These are phyloP conservation scores for Fusarium phyllophilum DNA, from an alignment of 2,329 filamentous ascomycete species.

Conservation along the genomic window DNA sequence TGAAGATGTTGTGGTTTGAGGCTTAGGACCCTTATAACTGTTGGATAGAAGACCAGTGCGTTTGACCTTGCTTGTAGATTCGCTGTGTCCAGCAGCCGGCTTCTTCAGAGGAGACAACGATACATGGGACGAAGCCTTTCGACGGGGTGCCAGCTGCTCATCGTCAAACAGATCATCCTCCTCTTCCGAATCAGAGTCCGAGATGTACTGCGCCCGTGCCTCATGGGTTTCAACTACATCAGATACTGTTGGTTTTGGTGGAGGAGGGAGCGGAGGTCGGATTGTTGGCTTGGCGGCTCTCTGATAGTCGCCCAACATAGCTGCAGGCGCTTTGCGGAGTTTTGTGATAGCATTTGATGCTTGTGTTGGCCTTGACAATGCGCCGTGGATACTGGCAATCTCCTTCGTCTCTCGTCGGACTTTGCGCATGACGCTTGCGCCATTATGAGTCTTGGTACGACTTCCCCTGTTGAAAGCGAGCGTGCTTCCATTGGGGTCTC, in stretches of 20 bases:
- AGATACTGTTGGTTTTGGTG: constrained; percentile 31
- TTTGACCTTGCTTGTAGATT: constrained; percentile 11
- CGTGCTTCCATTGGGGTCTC: constrained; percentile 45
- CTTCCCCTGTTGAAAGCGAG: constrained; percentile 60
- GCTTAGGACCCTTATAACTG: constrained; percentile 39
- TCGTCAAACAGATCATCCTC: constrained; percentile 40
- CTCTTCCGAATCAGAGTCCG: constrained; percentile 51
- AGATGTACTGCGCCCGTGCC: constrained; percentile 52
- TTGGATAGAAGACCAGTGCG: constrained; percentile 44
- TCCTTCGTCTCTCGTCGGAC: constrained; percentile 67
- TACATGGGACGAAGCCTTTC: constrained; percentile 12
- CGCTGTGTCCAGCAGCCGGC: neutral
- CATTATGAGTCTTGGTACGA: constrained; percentile 62
- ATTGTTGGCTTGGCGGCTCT: constrained; percentile 54
- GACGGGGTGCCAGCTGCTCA: constrained; percentile 21
- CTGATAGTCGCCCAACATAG: constrained; percentile 64
- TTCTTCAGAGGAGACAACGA: constrained; percentile 39
- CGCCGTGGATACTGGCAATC: constrained; percentile 59
- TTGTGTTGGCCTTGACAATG: constrained; percentile 51
- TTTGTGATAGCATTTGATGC: constrained; percentile 49
- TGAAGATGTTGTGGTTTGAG: constrained; percentile 23
- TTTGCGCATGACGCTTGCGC: constrained; percentile 65
- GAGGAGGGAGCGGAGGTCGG: constrained; percentile 40
- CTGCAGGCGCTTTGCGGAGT: constrained; percentile 61
- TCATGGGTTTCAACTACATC: constrained; percentile 47